Conservation (phyloP, 164 flowering plant species). For the Vitis labrusca region DNA sequence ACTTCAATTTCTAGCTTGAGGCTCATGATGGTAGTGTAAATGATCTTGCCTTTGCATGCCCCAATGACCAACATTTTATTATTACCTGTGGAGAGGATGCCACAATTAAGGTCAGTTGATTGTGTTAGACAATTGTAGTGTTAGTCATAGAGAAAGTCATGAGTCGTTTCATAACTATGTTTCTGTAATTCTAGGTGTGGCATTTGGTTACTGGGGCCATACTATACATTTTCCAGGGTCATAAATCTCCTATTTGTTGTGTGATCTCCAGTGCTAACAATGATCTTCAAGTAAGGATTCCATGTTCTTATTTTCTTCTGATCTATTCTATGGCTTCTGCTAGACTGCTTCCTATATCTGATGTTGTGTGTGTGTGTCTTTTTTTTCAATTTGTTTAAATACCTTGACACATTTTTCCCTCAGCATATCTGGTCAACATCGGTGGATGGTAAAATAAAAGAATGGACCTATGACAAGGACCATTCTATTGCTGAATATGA, state of each 20-base stretch:
- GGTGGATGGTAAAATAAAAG: constrained; percentile 30
- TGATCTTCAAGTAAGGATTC: constrained; percentile 30
- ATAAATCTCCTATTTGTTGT: constrained; percentile 37
- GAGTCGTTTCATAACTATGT: background rate
- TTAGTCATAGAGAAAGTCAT: background rate
- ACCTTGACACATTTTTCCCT: background rate
- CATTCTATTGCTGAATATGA: constrained; percentile 28
- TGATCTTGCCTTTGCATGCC: no score
- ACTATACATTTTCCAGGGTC: constrained; percentile 32
- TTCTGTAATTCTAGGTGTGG: constrained; percentile 30
- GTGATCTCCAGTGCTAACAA: constrained; percentile 31
- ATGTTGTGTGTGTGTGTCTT: background rate
- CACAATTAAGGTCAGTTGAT: no score
- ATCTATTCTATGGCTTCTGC: background rate
- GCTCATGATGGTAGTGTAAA: no score
- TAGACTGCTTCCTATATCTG: background rate
- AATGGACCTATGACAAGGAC: constrained; percentile 21
- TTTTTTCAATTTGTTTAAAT: background rate
- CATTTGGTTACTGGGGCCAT: constrained; percentile 29
- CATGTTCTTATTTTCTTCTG: background rate
- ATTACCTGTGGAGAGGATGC: no score
- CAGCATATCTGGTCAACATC: constrained; percentile 32
- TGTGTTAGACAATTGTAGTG: no score
- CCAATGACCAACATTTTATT: no score
- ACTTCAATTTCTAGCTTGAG: no score